These are phyloP conservation scores for Nothophaeocryptopus gaeumannii DNA, from an alignment of 2,329 filamentous ascomycete species.

Conservation along the genomic window DNA sequence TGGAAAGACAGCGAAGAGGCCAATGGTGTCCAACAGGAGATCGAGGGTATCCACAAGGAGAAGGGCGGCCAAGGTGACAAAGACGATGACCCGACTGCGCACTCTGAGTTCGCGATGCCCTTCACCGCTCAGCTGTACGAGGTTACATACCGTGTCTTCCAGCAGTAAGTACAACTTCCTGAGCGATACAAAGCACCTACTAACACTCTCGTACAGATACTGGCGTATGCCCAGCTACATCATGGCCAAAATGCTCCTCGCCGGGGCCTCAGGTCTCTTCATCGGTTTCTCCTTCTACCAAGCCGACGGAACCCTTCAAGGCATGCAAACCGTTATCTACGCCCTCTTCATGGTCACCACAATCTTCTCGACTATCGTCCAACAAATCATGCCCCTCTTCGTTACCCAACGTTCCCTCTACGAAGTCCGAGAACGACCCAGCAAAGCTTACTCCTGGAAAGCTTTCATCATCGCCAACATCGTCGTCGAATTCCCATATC, in stretches of 20 bases:
- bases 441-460: constrained; percentile 72
- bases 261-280: constrained; percentile 50
- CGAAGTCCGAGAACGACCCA: constrained; percentile 60
- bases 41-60: constrained; percentile 41
- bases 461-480: constrained; percentile 71
- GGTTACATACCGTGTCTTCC: constrained; percentile 43
- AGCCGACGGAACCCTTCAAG: constrained; percentile 38
- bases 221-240: constrained; percentile 47
- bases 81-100: constrained; percentile 35
- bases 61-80: constrained; percentile 28
- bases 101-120: constrained; percentile 46
- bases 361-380: constrained; percentile 46
- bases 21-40: constrained; percentile 36
- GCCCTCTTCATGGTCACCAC: constrained; percentile 51
- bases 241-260: constrained; percentile 58
- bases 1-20: constrained; percentile 38
- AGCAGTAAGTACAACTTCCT: constrained; percentile 29
- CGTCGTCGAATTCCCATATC: constrained; percentile 67
- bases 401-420: constrained; percentile 58
- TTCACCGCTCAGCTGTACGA: constrained; percentile 36
- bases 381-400: constrained; percentile 61
- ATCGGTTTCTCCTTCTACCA: constrained; percentile 47
- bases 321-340: constrained; percentile 48
- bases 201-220: constrained; percentile 9
- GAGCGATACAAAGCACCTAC: too few species aligned